A percentile compares a stretch with the other conserved stretches of the same genome.
Conservation (phyloP, 176 grass and related monocot species). For the Otatea glauca region DNA sequence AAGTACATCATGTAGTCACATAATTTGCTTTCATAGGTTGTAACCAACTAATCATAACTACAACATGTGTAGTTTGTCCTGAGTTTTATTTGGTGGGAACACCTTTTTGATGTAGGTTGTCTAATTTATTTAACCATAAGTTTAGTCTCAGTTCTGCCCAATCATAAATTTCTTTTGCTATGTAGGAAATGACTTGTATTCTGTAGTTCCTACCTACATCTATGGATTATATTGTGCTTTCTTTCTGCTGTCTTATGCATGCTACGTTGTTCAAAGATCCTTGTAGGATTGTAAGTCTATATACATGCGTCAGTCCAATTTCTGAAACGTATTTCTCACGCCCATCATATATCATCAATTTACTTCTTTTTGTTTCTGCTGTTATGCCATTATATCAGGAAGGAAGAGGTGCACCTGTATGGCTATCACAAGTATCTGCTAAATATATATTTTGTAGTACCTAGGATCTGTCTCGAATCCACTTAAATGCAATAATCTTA, state of each 20-base stretch:
- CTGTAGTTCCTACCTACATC: not conserved
- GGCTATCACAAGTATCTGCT: not conserved
- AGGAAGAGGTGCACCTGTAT: not conserved
- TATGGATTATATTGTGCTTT: not conserved
- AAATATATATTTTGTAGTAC: not conserved
- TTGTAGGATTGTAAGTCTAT: slow-evolving; percentile 12
- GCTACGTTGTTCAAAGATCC: not conserved
- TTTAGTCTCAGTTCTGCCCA: not conserved
- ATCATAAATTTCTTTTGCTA: not conserved
- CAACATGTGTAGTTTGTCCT: not conserved
- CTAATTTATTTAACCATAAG: not conserved
- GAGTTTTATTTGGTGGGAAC: not conserved
- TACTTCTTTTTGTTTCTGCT: not conserved
- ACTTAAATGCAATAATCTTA: not conserved
- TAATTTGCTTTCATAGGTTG: not conserved
- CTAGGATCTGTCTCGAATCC: not conserved
- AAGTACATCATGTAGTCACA: not conserved
- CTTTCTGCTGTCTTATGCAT: not conserved
- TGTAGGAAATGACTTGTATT: not conserved
- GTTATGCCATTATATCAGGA: slow-evolving; percentile 10
- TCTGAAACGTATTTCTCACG: slow-evolving; percentile 1
- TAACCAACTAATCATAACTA: not conserved
- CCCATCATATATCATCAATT: not conserved
- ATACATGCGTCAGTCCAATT: not conserved
- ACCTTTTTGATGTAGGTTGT: slow-evolving; percentile 7